A percentile compares a stretch with the other conserved stretches of the same genome.
These are phyloP conservation scores for Neonectria coccinea DNA, from an alignment of 2,329 filamentous ascomycete genomes.

Conservation along the genomic window DNA sequence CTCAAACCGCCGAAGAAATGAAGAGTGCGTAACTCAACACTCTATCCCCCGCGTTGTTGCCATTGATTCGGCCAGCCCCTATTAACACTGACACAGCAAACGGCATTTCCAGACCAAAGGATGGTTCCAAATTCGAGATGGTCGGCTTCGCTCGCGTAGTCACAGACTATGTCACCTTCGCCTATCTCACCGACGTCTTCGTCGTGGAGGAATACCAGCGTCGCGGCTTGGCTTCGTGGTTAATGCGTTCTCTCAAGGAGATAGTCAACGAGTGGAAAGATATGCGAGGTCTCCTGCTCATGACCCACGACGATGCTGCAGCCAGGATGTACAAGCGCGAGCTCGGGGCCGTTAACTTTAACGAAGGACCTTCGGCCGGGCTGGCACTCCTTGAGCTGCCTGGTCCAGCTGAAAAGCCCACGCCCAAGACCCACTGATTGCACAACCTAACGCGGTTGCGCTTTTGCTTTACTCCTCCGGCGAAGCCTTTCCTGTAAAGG, in stretches of 20 bases:
- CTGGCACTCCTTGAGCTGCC: slow-evolving; percentile 57
- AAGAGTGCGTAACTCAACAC: slow-evolving; percentile 51
- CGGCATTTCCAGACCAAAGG: slow-evolving; percentile 47
- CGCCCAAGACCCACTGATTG: slow-evolving; percentile 48
- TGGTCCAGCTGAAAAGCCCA: slow-evolving; percentile 51
- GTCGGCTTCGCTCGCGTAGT: slow-evolving; percentile 66
- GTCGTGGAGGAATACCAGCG: slow-evolving; percentile 70
- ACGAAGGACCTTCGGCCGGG: slow-evolving; percentile 55
- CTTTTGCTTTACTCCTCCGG: slow-evolving; percentile 1
- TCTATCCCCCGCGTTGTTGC: slow-evolving; percentile 38
- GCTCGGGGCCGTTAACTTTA: slow-evolving; percentile 59
- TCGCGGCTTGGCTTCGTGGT: slow-evolving; percentile 72
- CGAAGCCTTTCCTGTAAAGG: slow-evolving; percentile 11
- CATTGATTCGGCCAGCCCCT: background rate
- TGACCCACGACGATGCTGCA: slow-evolving; percentile 58
- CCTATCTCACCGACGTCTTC: slow-evolving; percentile 77
- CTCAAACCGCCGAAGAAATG: slow-evolving; percentile 54
- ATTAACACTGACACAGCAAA: slow-evolving; percentile 44
- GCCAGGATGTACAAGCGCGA: slow-evolving; percentile 61
- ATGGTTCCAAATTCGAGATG: slow-evolving; percentile 50
- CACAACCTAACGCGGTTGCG: background rate
- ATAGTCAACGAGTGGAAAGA: slow-evolving; percentile 66
- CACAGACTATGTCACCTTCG: slow-evolving; percentile 77
- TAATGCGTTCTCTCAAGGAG: slow-evolving; percentile 71
- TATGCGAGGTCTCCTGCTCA: slow-evolving; percentile 69